A percentile compares a stretch with the other conserved stretches of the same genome.
Conservation (phyloP, 2,329 filamentous ascomycete genomes). For the Chlorencoelia australis region DNA sequence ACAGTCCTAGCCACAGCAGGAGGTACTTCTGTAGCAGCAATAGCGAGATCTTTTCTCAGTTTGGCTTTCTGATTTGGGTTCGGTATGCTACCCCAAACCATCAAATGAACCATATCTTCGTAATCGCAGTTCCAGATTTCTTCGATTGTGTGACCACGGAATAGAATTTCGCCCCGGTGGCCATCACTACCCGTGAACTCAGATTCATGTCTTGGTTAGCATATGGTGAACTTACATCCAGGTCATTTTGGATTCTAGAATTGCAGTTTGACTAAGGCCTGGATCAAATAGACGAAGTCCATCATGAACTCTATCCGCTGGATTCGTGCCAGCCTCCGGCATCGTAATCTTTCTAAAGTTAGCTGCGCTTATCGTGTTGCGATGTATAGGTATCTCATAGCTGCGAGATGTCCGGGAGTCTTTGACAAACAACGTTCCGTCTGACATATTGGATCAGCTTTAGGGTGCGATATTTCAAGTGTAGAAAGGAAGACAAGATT, state of each 20-base stretch:
- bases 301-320: background rate
- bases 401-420: slow-evolving; percentile 2
- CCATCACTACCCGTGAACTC: slow-evolving; percentile 23
- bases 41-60: no score
- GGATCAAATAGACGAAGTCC: slow-evolving; percentile 25
- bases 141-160: slow-evolving; percentile 26
- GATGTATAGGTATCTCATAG: slow-evolving; percentile 26
- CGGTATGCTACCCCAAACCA: slow-evolving; percentile 32
- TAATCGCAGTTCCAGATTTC: slow-evolving; percentile 15
- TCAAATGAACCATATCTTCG: slow-evolving; percentile 26
- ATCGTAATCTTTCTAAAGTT: slow-evolving; percentile 26
- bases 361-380: slow-evolving; percentile 26
- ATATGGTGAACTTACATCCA: slow-evolving; percentile 23
- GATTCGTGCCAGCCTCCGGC: background rate
- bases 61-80: slow-evolving; percentile 24
- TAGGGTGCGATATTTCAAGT: no score
- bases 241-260: slow-evolving; percentile 23
- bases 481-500: no score
- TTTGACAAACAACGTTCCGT: no score
- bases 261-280: slow-evolving; percentile 24
- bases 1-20: slow-evolving; percentile 20
- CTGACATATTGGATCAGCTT: no score
- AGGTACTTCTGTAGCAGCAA: slow-evolving; percentile 18
- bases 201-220: no score
- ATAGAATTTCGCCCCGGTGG: slow-evolving; percentile 27